phyloP scores from a whole-genome alignment of 2,329 filamentous ascomycete species.

The Podosphaera xanthii region DNA sequence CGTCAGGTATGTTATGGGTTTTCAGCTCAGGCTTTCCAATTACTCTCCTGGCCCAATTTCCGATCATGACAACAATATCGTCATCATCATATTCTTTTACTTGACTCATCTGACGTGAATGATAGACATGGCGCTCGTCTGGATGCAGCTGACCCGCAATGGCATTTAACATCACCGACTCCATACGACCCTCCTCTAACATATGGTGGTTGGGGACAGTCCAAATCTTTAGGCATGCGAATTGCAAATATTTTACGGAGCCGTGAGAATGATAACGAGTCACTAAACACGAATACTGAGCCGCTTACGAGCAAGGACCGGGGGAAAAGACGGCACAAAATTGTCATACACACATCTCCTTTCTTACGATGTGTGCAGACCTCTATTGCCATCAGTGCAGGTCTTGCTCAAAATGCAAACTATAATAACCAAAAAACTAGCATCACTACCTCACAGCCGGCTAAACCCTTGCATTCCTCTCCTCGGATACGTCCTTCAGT shows the following conservation, averaged over 20 bases:
- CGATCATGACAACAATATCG: not conserved
- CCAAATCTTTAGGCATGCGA: constrained; percentile 55
- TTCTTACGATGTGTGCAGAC: constrained; percentile 87
- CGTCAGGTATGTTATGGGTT: constrained; percentile 20
- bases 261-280: constrained; percentile 20
- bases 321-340: constrained; percentile 41
- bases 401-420: constrained; percentile 41
- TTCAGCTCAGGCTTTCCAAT: not conserved
- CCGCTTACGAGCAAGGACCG: constrained; percentile 7
- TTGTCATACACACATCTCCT: constrained; percentile 82
- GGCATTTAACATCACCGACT: constrained; percentile 79
- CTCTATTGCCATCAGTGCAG: constrained; percentile 66
- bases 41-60: not conserved
- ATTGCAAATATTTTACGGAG: constrained; percentile 52
- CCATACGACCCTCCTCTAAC: constrained; percentile 92
- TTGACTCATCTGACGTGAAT: constrained; percentile 3
- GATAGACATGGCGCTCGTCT: constrained; percentile 72
- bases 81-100: not conserved
- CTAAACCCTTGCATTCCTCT: constrained; percentile 12
- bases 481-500: constrained; percentile 11
- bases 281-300: constrained; percentile 4
- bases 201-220: constrained; percentile 82
- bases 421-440: constrained; percentile 8
- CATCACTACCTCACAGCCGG: constrained; percentile 9
- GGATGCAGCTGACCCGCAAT: constrained; percentile 82